Base-by-base conservation (phyloP, 2,329 filamentous ascomycete species). In the Coniochaeta sp. region DNA sequence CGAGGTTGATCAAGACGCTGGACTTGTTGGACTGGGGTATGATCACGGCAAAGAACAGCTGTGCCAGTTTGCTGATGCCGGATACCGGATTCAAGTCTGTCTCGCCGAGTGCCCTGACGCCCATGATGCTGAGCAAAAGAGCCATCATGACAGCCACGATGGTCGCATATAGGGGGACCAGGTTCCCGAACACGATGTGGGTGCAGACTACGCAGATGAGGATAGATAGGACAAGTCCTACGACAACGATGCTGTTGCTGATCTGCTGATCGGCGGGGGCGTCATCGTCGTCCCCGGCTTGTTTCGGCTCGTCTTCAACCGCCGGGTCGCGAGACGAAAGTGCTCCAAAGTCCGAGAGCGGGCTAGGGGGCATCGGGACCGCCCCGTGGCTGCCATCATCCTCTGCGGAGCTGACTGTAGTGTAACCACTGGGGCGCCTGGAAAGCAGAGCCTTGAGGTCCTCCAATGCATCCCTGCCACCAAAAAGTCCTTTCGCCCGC, bases 11-110 rank as follows among this genome's bases (percentile, higher is more conserved):
- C 60, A 96, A 82, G n/a, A 99, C 88, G 14, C 91, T 91, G 44
- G 92, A 92, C 67, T 89, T 89, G 68, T 91, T 86, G 0, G 86
- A 85, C 59, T 89, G 80, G 0, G 95, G 93, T 2, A 96, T 92
- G 42, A 96, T 90, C 57, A 96, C 77, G 2, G 95, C 95, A 73
- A 99, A 98, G 70, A 98, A 89, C 2, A 99, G 84, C 73, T 99
- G 95, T 0, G 95, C 96, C 3, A 99, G 82, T 77, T 99, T 99
- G 71, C 89, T 93, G 73, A 98, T 99, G 36, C 95, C 95, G 1
- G 91, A 96, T 2, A 98, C 95, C 0, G 95, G 95, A 70, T 98
- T 98, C 10, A 99, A 81, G 68, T 99, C 95, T 5, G 95, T 98
- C 77, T 98, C 85, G 10, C 86, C 86, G 0, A 89, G 74, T 1